Evolutionary conservation across 83 land plant genomes (phyloP).

Genomic region (Larix sibirica): DNA sequence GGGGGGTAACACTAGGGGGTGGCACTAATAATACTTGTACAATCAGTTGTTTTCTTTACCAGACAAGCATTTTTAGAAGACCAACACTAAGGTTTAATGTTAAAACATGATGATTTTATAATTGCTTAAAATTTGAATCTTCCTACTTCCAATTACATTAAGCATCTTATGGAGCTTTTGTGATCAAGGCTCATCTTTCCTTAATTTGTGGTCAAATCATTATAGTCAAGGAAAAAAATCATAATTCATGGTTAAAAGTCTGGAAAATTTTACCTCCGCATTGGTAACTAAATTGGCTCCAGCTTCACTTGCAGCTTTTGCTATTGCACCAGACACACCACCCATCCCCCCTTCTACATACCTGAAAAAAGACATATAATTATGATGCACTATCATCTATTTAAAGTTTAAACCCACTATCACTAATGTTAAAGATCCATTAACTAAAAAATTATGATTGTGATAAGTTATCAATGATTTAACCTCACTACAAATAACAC

Average conservation of each 20-base stretch:
- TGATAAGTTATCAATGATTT: not conserved
- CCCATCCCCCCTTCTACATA: conserved; percentile 99
- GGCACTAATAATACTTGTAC: no score
- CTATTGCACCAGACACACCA: conserved; percentile 78
- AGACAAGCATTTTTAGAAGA: no score
- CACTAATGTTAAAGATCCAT: no score
- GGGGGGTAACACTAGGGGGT: no score
- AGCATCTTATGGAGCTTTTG: no score
- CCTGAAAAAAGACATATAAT: conserved; percentile 28
- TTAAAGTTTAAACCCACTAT: no score
- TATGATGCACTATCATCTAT: no score
- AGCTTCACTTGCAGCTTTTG: conserved; percentile 81
- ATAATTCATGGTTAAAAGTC: not conserved
- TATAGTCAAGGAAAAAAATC: not conserved
- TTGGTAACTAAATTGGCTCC: conserved; percentile 77
- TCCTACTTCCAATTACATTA: no score
- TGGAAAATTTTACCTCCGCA: conserved; percentile 66
- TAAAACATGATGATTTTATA: no score
- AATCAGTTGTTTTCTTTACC: no score
- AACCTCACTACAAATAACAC: not conserved
- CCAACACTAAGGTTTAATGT: no score
- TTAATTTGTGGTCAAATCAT: not conserved
- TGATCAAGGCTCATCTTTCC: not conserved
- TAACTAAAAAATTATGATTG: not conserved
- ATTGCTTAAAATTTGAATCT: no score